Base-by-base conservation (phyloP, 2,329 filamentous ascomycete genomes). In the Verruconis gallopava region DNA sequence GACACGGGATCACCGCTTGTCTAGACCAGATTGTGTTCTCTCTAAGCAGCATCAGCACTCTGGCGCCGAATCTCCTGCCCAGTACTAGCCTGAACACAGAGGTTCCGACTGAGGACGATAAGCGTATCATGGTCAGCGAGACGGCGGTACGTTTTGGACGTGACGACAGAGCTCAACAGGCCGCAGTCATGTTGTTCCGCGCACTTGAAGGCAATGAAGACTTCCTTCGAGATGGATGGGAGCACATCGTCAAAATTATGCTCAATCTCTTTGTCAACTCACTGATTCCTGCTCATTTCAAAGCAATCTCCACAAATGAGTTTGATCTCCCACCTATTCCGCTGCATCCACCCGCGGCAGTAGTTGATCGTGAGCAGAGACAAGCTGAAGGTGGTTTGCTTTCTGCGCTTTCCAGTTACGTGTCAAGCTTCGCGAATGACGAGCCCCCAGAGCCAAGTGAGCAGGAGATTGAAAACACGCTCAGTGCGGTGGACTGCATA, bases 361-460 rank as follows among this genome's bases (percentile, higher is more conserved):
- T 96, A 38, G 88, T 98, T 49, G 91, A 96, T 57, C 78, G 89
- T 44, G 86, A 79, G 44, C 72, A 82, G 33, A 82, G 85, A 48
- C 69, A 79, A 22, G 75, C 71, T 44, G 91, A 98, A 20, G 78
- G 79, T 2, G 86, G 91, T 4, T 74, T 98, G 38, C 86, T 98
- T 57, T 94, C 88, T 3, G 86, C 89, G 1, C 85, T 98, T 53
- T 93, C 89, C 1, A 93, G 84, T 4, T 98, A 96, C 54, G 86
- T 98, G 21, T 93, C 88, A n/a, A 96, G 89, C 59, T 96, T 98
- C 58, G 91, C 93, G 33, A 93, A 91, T 9, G 91, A 96, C 59
- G 91, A 98, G 55, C 91, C 91, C 11, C 91, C 91, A 0, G 91
- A 98, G 63, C 91, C 91, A 2, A 96, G 91, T 1, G 86, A 96